A percentile compares a stretch with the other conserved stretches of the same genome.
Conservation (phyloP, 164 flowering plant species). For the Sedum album region DNA sequence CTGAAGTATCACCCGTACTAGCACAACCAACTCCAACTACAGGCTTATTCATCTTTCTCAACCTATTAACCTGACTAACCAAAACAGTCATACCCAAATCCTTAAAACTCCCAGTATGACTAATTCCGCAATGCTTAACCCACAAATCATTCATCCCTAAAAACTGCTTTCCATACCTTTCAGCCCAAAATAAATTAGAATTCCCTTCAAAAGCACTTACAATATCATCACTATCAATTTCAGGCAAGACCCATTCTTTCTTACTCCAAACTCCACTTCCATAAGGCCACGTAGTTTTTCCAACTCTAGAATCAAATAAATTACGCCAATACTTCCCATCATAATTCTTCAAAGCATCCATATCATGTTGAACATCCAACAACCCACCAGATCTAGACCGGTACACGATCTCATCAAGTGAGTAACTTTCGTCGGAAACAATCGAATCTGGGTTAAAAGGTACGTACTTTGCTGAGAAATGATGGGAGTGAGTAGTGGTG, state of each 20-base stretch:
- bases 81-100: constrained; percentile 84
- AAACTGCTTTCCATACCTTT: constrained; percentile 58
- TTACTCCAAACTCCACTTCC: constrained; percentile 86
- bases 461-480: constrained; percentile 76
- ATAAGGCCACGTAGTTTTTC: constrained; percentile 76
- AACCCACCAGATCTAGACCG: constrained; percentile 68
- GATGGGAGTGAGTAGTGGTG: constrained; percentile 18
- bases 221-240: constrained; percentile 56
- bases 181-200: constrained; percentile 81
- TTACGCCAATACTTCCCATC: constrained; percentile 58
- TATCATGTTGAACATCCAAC: constrained; percentile 68
- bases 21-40: constrained; percentile 49
- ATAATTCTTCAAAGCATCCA: constrained; percentile 42
- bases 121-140: constrained; percentile 78
- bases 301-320: constrained; percentile 67
- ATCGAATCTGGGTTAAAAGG: constrained; percentile 51
- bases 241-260: constrained; percentile 79
- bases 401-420: constrained; percentile 75
- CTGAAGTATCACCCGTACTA: constrained; percentile 71
- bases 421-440: constrained; percentile 48
- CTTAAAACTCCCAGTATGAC: constrained; percentile 76
- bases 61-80: constrained; percentile 70
- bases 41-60: constrained; percentile 34
- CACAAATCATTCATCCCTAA: constrained; percentile 70
- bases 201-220: constrained; percentile 72